These are phyloP conservation scores for Pleurotus salmoneostramineus DNA, from an alignment of 768 basidiomycete genomes.

Conservation along the genomic window DNA sequence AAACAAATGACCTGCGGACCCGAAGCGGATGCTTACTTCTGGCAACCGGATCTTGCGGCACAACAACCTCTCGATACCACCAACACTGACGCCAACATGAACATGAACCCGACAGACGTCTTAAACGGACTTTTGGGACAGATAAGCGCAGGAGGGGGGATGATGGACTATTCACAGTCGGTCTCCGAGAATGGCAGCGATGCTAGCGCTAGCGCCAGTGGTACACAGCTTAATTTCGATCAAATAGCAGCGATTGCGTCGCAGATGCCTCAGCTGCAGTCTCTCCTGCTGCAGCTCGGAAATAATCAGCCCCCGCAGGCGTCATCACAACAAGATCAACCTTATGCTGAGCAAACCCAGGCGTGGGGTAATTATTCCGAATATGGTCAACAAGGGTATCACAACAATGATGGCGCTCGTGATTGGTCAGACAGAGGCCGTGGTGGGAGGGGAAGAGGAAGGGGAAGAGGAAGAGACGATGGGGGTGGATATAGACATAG, in stretches of 20 bases:
- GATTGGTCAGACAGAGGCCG: conserved; percentile 48
- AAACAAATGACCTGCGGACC: conserved; percentile 66
- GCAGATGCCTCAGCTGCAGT: conserved; percentile 44
- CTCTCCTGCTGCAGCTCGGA: conserved; percentile 41
- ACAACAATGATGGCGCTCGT: conserved; percentile 38
- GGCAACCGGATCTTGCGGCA: conserved; percentile 41
- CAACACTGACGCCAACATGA: too few relatives aligned
- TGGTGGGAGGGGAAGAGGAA: conserved; percentile 57
- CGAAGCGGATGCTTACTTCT: conserved; percentile 65
- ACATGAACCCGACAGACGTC: conserved; percentile 24
- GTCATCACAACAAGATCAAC: conserved; percentile 19
- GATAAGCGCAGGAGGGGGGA: conserved; percentile 10
- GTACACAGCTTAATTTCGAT: conserved; percentile 20
- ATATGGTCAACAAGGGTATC: conserved; percentile 48
- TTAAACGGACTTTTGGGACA: conserved; percentile 71
- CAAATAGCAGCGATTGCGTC: conserved; percentile 8
- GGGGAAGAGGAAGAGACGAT: conserved; percentile 42
- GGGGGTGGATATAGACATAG: conserved; percentile 69
- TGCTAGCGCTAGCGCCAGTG: conserved; percentile 29
- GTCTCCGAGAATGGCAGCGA: conserved; percentile 20
- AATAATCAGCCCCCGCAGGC: conserved; percentile 3
- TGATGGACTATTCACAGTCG: conserved; percentile 7
- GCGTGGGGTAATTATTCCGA: conserved; percentile 42
- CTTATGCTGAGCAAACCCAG: conserved; percentile 26
- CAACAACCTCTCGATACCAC: conserved; percentile 20